Conservation (phyloP, 495 filamentous ascomycete species). For the Chaetomidium leptoderma region DNA sequence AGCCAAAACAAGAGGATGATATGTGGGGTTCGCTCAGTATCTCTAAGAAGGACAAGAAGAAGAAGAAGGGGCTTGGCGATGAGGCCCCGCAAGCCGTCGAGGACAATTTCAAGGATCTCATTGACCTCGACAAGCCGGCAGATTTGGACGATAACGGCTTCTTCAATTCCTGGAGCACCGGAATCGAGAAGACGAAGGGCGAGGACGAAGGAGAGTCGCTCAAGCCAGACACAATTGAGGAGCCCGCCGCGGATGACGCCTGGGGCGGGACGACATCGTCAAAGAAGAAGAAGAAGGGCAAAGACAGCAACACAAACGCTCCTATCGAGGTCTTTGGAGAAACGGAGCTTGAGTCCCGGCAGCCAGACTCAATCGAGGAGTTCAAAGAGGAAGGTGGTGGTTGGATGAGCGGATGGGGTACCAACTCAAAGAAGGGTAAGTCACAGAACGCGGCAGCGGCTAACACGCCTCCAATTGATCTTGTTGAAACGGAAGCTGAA, state of each 20-base stretch:
- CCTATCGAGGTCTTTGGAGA: no score
- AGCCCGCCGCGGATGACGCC: conserved; percentile 38
- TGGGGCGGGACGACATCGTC: conserved; percentile 37
- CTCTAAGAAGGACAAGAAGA: conserved; percentile 34
- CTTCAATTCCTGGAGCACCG: conserved; percentile 33
- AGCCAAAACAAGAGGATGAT: conserved; percentile 20
- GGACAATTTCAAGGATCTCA: conserved; percentile 22
- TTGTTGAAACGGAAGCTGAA: neutral
- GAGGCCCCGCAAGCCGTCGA: conserved; percentile 10
- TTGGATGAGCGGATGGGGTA: neutral
- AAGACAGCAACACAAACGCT: no score
- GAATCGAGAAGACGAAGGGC: conserved; percentile 36
- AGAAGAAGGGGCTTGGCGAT: conserved; percentile 26
- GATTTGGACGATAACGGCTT: conserved; percentile 35
- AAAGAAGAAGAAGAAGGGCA: no score
- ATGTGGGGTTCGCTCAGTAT: conserved; percentile 14
- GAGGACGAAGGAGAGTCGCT: conserved; percentile 22
- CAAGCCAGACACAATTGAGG: conserved; percentile 45
- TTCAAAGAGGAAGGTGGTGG: neutral
- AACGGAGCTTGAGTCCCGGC: no score
- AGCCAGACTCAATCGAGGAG: conserved; percentile 5
- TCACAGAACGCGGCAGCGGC: neutral
- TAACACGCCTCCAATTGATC: neutral
- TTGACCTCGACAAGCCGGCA: conserved; percentile 33
- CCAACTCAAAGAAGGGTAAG: neutral